phyloP scores from a whole-genome alignment of 177 flowering plant species.

The Vitis hybrid region DNA sequence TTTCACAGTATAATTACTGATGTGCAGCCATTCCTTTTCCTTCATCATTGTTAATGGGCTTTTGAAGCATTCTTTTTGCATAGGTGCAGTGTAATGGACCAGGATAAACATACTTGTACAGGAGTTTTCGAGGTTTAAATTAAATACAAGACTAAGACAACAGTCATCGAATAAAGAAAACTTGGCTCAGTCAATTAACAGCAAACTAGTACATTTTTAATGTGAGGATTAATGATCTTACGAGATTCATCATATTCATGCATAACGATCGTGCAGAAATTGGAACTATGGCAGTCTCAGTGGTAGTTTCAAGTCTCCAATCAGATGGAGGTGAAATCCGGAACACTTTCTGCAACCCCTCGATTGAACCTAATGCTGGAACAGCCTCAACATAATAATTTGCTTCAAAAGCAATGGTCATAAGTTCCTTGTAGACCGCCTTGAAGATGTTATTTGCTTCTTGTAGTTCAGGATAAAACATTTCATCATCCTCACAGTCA shows the following conservation, averaged over 20 bases:
- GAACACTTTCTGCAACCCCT: not conserved
- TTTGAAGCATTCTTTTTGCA: not conserved
- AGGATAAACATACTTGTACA: not conserved
- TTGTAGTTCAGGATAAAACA: not conserved
- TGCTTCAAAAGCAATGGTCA: not conserved
- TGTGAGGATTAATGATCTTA: conserved; percentile 1
- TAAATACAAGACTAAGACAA: not conserved
- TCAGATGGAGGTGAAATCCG: not conserved
- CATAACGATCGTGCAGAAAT: not conserved
- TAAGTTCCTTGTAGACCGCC: not conserved
- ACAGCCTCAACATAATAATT: not conserved
- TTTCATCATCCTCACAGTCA: not conserved
- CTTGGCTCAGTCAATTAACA: not conserved
- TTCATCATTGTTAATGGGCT: not conserved
- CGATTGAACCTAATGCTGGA: not conserved
- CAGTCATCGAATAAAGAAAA: not conserved
- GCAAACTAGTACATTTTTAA: not conserved
- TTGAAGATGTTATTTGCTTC: conserved; percentile 3
- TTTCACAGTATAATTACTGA: not conserved
- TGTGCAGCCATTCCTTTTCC: not conserved
- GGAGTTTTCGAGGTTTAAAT: not conserved
- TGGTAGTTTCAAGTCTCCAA: not conserved
- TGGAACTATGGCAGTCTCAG: not conserved
- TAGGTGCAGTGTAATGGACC: not conserved
- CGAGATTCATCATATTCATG: not conserved